These are phyloP conservation scores for Flammula alnicola DNA, from an alignment of 1,284 basidiomycete genomes.

Conservation along the genomic window DNA sequence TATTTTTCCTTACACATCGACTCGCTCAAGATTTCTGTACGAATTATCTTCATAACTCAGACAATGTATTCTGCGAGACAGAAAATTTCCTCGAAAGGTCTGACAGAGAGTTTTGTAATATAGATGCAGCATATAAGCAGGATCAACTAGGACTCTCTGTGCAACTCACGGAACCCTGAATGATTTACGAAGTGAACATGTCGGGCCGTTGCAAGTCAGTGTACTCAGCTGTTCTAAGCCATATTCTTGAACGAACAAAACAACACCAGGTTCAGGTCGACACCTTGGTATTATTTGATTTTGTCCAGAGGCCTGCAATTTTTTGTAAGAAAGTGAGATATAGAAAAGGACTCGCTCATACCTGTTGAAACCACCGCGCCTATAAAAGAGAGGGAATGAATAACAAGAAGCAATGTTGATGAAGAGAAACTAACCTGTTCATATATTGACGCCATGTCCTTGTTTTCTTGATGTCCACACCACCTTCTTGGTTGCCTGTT, in stretches of 20 bases:
- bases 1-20: conserved; percentile 4
- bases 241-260: background rate
- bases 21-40: conserved; percentile 15
- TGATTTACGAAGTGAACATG: conserved; percentile 25
- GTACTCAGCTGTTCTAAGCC: conserved; percentile 28
- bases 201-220: conserved; percentile 24
- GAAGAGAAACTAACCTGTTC: conserved; percentile 66
- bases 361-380: conserved; percentile 94
- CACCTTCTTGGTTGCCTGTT: conserved; percentile 82
- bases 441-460: conserved; percentile 97
- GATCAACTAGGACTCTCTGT: background rate
- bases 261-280: too few relatives aligned
- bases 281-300: conserved; percentile 54
- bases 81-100: background rate
- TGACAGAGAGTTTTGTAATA: background rate
- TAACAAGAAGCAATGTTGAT: background rate
- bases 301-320: conserved; percentile 56
- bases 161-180: conserved; percentile 15
- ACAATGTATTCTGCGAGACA: conserved; percentile 14
- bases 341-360: conserved; percentile 32
- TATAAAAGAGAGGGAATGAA: conserved; percentile 31
- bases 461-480: conserved; percentile 80
- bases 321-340: conserved; percentile 18
- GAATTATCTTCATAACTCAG: conserved; percentile 13
- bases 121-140: background rate